Conservation (phyloP, 257 asterid species). For the Nicotiana sylvestris region DNA sequence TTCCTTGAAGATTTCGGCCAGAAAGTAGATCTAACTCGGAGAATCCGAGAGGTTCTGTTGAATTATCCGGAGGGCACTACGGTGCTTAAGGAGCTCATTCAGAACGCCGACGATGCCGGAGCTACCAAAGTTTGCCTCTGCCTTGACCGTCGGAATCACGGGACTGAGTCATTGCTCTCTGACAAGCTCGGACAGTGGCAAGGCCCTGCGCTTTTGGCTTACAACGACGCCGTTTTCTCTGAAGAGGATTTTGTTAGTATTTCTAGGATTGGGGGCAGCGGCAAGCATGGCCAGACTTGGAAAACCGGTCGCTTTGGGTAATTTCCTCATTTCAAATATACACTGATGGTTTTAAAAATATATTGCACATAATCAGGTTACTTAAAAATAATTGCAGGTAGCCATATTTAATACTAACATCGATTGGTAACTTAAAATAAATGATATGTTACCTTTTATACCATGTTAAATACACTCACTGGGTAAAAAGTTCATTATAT, state of each 20-base stretch:
- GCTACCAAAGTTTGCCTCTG: constrained; percentile 87
- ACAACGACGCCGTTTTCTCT: constrained; percentile 80
- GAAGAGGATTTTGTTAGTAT: constrained; percentile 92
- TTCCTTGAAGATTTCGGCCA: constrained; percentile 94
- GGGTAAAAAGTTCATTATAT: no score
- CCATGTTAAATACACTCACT: no score
- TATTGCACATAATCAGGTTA: no score
- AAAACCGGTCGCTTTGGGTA: constrained; percentile 98
- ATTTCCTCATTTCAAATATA: neutral
- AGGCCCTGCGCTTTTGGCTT: constrained; percentile 85
- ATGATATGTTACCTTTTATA: no score
- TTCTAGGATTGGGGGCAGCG: constrained; percentile 91
- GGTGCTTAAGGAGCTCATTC: constrained; percentile 89
- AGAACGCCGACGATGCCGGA: constrained; percentile 98
- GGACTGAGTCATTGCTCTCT: constrained; percentile 56
- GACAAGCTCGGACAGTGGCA: constrained; percentile 77
- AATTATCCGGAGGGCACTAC: constrained; percentile 98
- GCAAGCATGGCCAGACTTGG: constrained; percentile 77
- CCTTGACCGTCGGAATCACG: constrained; percentile 77
- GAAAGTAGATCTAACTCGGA: constrained; percentile 89
- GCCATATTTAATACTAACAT: no score
- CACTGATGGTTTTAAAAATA: no score
- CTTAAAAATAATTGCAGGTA: no score
- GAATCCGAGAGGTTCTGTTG: constrained; percentile 87
- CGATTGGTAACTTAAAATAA: no score